Base-by-base conservation (phyloP, 768 basidiomycete species). In the Boletus reticuloceps region DNA sequence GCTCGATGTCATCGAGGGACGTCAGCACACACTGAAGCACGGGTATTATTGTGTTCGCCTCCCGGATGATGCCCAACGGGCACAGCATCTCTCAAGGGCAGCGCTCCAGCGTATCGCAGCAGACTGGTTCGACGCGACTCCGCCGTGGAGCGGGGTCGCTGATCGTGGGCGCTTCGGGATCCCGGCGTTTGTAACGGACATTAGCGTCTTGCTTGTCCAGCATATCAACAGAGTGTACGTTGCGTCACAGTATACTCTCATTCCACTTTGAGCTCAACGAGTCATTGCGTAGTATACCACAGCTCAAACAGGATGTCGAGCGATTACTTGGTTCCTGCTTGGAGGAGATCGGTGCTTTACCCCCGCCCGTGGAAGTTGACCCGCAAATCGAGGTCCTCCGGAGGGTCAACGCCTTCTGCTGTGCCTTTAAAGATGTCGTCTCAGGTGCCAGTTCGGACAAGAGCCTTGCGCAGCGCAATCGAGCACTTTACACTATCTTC, bases 1-100 rank as follows among this genome's bases (percentile, higher is more conserved):
- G 84, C 69, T 74, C n/a, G 72, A 76, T 1, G 72, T 83, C 4
- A 67, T 88, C 6, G 74, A 81, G 54, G 82, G 81, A 32, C 73
- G 72, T 40, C 25, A 60, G 32, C 69, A 87, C 60, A 49, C 17
- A 16, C 69, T 88, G 54, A 75, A 62, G 37, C 82, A 82, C 50
- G 80, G 87, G 8, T 88, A 87, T 54, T 87, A 82, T 51, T 85
- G 83, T 19, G 83, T 86, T 29, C 83, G 83, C 41, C 81, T 86
- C 10, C 83, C 84, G 0, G 79, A 84, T 47, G 88, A 87, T 58
- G 69, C 64, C 2, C 78, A 85, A 53, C 80, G 88, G 1, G 55
- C 62, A 14, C 59, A 64, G 37, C 64, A 66, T 5, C 64, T 78
- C 12, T 67, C 77, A 1, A 72, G 72, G 16, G 46, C 58, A 0